Conservation (phyloP, 2,329 filamentous ascomycete species). For the Teratosphaeria destructans region DNA sequence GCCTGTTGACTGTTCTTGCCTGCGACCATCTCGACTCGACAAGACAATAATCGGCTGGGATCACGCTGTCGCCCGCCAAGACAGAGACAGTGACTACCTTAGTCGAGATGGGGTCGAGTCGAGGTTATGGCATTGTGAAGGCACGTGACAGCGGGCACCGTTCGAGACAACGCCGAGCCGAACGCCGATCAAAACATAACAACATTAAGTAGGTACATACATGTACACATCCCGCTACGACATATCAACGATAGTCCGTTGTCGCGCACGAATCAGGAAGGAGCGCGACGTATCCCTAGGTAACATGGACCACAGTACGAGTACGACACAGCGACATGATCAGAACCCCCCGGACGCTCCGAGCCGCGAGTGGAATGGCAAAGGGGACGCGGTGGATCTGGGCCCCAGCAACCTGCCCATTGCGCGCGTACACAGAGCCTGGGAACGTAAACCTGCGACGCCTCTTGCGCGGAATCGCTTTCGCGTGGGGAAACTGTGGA, state of each 20-base stretch:
- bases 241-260: background rate
- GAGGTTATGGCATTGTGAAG: background rate
- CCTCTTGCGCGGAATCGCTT: conserved; percentile 29
- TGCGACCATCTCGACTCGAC: conserved; percentile 20
- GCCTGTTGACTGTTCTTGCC: conserved; percentile 22
- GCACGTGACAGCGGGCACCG: background rate
- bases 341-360: background rate
- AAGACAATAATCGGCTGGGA: background rate
- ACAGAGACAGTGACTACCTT: background rate
- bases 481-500: conserved; percentile 35
- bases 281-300: conserved; percentile 1
- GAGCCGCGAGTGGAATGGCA: conserved; percentile 20
- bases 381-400: conserved; percentile 30
- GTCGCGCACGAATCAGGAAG: background rate
- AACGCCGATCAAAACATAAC: background rate
- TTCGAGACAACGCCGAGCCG: background rate
- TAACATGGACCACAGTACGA: background rate
- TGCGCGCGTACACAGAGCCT: conserved; percentile 35
- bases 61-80: background rate
- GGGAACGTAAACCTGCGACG: conserved; percentile 38
- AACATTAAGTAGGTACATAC: background rate
- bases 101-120: background rate
- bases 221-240: too few species aligned
- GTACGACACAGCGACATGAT: background rate
- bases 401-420: conserved; percentile 32